Percentiles rank a stretch among this genome's conserved stretches.
phyloP scores from a whole-genome alignment of 2,329 filamentous ascomycete species.

The Rachicladosporium sp. region DNA sequence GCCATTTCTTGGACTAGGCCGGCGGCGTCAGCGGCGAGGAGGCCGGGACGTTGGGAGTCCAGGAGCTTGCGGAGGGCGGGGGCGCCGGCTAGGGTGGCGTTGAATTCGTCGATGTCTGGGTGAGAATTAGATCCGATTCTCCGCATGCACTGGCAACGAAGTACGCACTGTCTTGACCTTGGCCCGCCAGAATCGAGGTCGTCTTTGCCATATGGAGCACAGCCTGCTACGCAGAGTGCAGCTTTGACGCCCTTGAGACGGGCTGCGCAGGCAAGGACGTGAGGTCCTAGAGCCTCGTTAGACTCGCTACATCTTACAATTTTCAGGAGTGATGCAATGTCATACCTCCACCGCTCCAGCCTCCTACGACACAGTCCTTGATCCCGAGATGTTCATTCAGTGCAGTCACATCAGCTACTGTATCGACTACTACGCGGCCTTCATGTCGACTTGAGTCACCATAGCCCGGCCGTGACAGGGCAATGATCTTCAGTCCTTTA shows the following conservation, averaged over 20 bases:
- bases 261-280: conserved; percentile 10
- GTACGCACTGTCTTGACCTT: conserved; percentile 12
- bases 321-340: background rate
- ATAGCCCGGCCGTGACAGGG: conserved; percentile 9
- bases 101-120: conserved; percentile 10
- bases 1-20: conserved; percentile 7
- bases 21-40: conserved; percentile 8
- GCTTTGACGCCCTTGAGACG: conserved; percentile 6
- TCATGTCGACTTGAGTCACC: conserved; percentile 7
- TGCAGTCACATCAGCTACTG: conserved; percentile 6
- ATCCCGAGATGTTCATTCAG: conserved; percentile 9
- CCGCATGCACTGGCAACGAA: no score
- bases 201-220: conserved; percentile 10
- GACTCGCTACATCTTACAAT: background rate
- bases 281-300: conserved; percentile 6
- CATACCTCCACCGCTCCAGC: conserved; percentile 13
- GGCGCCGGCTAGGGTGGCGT: conserved; percentile 9
- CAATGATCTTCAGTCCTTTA: conserved; percentile 7
- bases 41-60: conserved; percentile 2
- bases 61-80: conserved; percentile 4
- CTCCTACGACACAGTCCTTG: conserved; percentile 7
- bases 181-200: conserved; percentile 11
- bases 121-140: background rate
- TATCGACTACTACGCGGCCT: conserved; percentile 7
- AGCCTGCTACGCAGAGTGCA: conserved; percentile 8